Evolutionary conservation across 2,329 filamentous ascomycete species (phyloP).

Genomic region (Sporothrix sp.): DNA sequence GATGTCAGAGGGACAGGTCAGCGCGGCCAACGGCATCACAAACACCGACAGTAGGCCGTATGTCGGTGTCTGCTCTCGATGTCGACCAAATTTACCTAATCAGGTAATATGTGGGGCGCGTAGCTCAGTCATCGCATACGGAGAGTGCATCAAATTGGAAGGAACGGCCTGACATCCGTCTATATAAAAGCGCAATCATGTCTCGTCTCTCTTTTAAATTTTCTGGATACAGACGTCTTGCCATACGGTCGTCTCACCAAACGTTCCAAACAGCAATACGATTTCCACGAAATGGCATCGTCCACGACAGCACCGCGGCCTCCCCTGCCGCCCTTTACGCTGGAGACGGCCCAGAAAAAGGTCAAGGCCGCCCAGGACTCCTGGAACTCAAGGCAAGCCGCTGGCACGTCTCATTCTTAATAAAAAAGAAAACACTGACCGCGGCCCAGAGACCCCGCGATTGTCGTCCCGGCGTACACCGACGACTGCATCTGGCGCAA

Average conservation of each 20-base stretch:
- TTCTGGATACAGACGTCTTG: too few relatives aligned
- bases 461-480: slow-evolving; percentile 64
- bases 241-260: too few relatives aligned
- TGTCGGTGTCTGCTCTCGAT: background rate
- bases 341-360: slow-evolving; percentile 60
- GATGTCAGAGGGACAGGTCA: background rate
- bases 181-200: too few relatives aligned
- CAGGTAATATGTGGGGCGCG: background rate
- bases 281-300: slow-evolving; percentile 6
- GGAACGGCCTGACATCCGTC: too few relatives aligned
- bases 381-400: slow-evolving; percentile 73
- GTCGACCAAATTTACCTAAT: background rate
- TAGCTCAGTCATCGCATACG: background rate
- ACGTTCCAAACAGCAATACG: too few relatives aligned
- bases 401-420: too few relatives aligned
- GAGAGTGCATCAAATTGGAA: too few relatives aligned
- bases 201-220: too few relatives aligned
- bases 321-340: slow-evolving; percentile 44
- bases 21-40: too few relatives aligned
- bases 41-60: too few relatives aligned
- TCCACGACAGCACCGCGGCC: background rate
- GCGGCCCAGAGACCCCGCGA: slow-evolving; percentile 48
- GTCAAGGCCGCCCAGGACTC: slow-evolving; percentile 76
- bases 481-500: slow-evolving; percentile 73
- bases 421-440: too few relatives aligned